Percentiles rank a stretch among this genome's conserved stretches.
These are phyloP conservation scores for Magnolia officinalis DNA, from an alignment of 164 flowering plant species.

Conservation along the genomic window DNA sequence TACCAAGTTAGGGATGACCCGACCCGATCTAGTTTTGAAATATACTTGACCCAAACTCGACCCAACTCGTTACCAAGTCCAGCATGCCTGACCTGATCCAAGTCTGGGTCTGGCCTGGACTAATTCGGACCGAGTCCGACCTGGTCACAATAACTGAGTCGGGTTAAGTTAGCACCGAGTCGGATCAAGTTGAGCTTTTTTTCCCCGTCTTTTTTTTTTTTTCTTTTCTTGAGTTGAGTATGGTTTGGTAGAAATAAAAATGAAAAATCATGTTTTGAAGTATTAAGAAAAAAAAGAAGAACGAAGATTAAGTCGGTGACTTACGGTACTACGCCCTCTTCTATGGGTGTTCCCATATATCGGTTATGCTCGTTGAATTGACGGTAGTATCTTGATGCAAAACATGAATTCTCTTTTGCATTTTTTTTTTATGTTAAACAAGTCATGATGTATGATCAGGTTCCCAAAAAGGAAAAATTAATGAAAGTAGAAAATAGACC, in stretches of 20 bases:
- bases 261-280: neutral
- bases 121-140: too few relatives aligned
- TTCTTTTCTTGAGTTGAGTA: neutral
- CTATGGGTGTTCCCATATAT: constrained; percentile 84
- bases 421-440: constrained; percentile 2
- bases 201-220: too few relatives aligned
- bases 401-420: constrained; percentile 56
- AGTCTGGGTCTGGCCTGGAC: too few relatives aligned
- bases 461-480: neutral
- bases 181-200: too few relatives aligned
- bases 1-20: too few relatives aligned
- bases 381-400: constrained; percentile 78
- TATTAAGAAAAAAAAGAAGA: neutral
- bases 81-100: too few relatives aligned
- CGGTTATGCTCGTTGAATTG: constrained; percentile 83
- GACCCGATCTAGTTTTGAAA: too few relatives aligned
- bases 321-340: constrained; percentile 90
- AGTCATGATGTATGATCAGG: neutral
- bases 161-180: too few relatives aligned
- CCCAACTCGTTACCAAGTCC: too few relatives aligned
- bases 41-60: too few relatives aligned
- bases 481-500: constrained; percentile 29
- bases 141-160: too few relatives aligned
- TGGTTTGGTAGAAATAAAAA: neutral
- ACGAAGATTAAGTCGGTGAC: constrained; percentile 18